These are phyloP conservation scores for Yamadazyma paraphyllophila DNA, from an alignment of 805 yeast genomes.

Conservation along the genomic window DNA sequence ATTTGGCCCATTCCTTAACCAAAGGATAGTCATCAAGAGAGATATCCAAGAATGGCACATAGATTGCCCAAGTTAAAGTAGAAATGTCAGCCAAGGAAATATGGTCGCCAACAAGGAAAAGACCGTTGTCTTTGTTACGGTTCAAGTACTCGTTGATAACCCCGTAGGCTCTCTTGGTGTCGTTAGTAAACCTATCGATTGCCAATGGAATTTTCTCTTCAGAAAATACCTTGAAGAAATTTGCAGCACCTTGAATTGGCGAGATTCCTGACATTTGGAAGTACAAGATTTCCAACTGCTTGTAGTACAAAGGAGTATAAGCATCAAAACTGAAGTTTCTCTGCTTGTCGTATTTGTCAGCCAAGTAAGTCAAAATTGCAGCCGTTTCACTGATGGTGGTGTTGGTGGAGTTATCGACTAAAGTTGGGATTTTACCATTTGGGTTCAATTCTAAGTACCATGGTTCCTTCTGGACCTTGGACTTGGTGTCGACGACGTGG, in stretches of 20 bases:
- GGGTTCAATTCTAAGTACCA: slow-evolving; percentile 60
- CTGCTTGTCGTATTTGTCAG: slow-evolving; percentile 58
- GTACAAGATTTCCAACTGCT: slow-evolving; percentile 49
- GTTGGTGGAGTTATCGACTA: slow-evolving; percentile 43
- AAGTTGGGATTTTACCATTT: slow-evolving; percentile 63
- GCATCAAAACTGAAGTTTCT: slow-evolving; percentile 40
- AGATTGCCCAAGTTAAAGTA: slow-evolving; percentile 44
- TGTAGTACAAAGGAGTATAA: slow-evolving; percentile 46
- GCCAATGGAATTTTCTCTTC: slow-evolving; percentile 53
- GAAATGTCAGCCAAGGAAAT: slow-evolving; percentile 58
- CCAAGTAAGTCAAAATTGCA: slow-evolving; percentile 58
- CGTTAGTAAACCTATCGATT: slow-evolving; percentile 49
- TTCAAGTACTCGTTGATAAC: slow-evolving; percentile 52
- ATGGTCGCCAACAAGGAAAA: slow-evolving; percentile 57
- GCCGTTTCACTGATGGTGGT: slow-evolving; percentile 55
- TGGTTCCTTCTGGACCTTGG: slow-evolving; percentile 49
- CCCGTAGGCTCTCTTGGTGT: slow-evolving; percentile 50
- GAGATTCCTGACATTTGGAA: slow-evolving; percentile 58
- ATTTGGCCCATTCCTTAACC: slow-evolving; percentile 39
- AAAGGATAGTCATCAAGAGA: slow-evolving; percentile 40
- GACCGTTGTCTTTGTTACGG: slow-evolving; percentile 41
- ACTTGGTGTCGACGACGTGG: slow-evolving; percentile 38
- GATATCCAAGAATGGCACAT: slow-evolving; percentile 19
- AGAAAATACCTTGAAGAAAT: slow-evolving; percentile 45
- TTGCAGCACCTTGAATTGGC: slow-evolving; percentile 62